phyloP scores from a whole-genome alignment of 2,329 filamentous ascomycete genomes.

The Trichoderma cornu-damae region DNA sequence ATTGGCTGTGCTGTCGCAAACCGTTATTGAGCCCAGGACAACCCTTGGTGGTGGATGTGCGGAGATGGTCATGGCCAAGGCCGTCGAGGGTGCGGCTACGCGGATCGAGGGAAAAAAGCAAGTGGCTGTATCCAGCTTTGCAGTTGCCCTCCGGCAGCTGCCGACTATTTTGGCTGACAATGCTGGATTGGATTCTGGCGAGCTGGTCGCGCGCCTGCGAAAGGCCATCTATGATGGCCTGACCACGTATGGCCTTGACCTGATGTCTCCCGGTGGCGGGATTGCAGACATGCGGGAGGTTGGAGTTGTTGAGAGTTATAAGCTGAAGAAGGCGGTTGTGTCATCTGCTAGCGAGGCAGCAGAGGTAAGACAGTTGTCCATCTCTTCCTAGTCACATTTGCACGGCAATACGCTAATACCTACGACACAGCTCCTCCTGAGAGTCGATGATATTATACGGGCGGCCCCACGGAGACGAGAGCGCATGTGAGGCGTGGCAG shows the following conservation, averaged over 20 bases:
- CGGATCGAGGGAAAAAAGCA: slow-evolving; percentile 97
- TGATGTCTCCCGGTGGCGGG: slow-evolving; percentile 82
- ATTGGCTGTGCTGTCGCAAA: slow-evolving; percentile 92
- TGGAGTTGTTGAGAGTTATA: slow-evolving; percentile 96
- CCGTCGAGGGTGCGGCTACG: slow-evolving; percentile 86
- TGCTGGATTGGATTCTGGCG: slow-evolving; percentile 90
- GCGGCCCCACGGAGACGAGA: slow-evolving; percentile 66
- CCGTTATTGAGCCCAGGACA: slow-evolving; percentile 86
- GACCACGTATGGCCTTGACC: slow-evolving; percentile 84
- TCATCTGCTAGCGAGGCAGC: slow-evolving; percentile 93
- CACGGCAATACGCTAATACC: not conserved
- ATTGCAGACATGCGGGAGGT: slow-evolving; percentile 94
- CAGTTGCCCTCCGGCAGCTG: slow-evolving; percentile 81
- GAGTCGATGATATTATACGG: slow-evolving; percentile 97
- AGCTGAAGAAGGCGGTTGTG: slow-evolving; percentile 96
- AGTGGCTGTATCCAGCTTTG: slow-evolving; percentile 85
- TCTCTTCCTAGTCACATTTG: not conserved
- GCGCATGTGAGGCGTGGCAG: slow-evolving; percentile 32
- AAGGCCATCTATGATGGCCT: slow-evolving; percentile 94
- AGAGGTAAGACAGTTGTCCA: slow-evolving; percentile 60
- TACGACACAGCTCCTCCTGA: slow-evolving; percentile 65
- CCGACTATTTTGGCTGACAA: slow-evolving; percentile 98
- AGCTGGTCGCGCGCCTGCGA: slow-evolving; percentile 83
- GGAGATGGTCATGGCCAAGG: slow-evolving; percentile 99
- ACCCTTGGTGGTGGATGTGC: slow-evolving; percentile 94